These are phyloP conservation scores for Colletotrichum eremochloae DNA, from an alignment of 2,329 filamentous ascomycete species.

Conservation along the genomic window DNA sequence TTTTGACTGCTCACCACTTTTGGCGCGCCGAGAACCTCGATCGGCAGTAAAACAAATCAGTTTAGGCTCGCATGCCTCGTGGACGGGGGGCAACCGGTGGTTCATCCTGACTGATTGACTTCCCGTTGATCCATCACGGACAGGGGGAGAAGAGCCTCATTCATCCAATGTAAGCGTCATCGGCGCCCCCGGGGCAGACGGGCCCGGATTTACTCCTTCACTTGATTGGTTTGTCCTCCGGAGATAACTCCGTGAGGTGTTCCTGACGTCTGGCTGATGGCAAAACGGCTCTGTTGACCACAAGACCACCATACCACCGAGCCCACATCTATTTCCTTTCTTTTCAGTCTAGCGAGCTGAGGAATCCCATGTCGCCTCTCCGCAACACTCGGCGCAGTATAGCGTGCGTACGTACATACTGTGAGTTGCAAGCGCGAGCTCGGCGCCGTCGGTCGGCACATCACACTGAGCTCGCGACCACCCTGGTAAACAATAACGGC, in stretches of 20 bases:
- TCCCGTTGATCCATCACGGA: not conserved
- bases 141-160: not conserved
- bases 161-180: slow-evolving; percentile 37
- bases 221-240: slow-evolving; percentile 10
- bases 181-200: slow-evolving; percentile 1
- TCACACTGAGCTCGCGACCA: not conserved
- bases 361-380: not conserved
- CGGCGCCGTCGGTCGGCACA: not conserved
- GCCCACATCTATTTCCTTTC: no score
- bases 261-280: slow-evolving; percentile 27
- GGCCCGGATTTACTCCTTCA: not conserved
- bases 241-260: slow-evolving; percentile 30
- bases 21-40: not conserved
- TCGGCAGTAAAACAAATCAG: not conserved
- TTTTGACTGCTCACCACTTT: not conserved
- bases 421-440: not conserved
- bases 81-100: not conserved
- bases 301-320: not conserved
- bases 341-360: not conserved
- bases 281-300: not conserved
- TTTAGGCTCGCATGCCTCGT: not conserved
- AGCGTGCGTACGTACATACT: not conserved
- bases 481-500: not conserved
- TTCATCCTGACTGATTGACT: slow-evolving; percentile 15
- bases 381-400: not conserved